Conservation (phyloP, 2,329 filamentous ascomycete genomes). For the Trichoderma polysporum region DNA sequence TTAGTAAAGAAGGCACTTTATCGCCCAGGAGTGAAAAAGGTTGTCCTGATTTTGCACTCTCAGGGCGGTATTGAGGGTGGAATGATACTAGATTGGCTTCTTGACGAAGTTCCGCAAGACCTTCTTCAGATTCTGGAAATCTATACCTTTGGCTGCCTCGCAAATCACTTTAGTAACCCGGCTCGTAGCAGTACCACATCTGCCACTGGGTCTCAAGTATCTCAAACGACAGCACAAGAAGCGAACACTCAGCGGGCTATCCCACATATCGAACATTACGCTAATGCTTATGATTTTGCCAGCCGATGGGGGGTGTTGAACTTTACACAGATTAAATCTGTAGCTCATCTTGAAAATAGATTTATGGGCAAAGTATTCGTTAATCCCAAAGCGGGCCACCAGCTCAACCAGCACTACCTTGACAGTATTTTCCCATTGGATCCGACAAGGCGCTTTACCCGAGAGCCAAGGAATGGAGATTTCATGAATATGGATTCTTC, state of each 20-base stretch:
- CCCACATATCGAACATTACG: background rate
- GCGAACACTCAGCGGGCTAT: constrained; percentile 19
- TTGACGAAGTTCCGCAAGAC: background rate
- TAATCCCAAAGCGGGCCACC: constrained; percentile 22
- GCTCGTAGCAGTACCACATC: background rate
- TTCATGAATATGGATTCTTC: background rate
- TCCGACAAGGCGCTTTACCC: background rate
- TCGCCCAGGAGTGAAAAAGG: background rate
- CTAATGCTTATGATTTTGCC: constrained; percentile 55
- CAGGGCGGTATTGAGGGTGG: background rate
- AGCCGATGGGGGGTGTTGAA: constrained; percentile 29
- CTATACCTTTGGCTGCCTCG: background rate
- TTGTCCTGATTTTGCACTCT: background rate
- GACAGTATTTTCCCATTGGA: constrained; percentile 22
- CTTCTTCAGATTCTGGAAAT: background rate
- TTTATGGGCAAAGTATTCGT: constrained; percentile 24
- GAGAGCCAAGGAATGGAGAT: background rate
- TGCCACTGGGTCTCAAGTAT: background rate
- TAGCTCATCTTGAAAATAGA: constrained; percentile 18
- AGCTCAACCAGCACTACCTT: constrained; percentile 26
- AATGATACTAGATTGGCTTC: background rate
- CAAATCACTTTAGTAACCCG: background rate
- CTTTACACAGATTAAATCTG: background rate
- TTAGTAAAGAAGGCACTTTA: background rate
- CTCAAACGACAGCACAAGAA: constrained; percentile 55